Conservation (phyloP, 2,329 filamentous ascomycete species). For the Rhexocercosporidium sp. region DNA sequence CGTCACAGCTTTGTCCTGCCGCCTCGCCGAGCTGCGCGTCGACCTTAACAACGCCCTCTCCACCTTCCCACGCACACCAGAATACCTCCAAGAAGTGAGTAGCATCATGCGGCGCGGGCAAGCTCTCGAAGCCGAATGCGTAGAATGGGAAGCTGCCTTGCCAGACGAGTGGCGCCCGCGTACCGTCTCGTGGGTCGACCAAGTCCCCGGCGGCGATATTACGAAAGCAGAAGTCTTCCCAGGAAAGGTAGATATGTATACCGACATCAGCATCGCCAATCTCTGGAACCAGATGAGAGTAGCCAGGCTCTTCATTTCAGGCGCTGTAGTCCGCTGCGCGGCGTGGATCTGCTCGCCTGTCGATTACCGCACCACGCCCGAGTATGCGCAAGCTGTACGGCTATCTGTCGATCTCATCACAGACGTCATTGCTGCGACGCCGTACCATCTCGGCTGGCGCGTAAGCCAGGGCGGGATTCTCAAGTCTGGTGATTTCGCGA, state of each 20-base stretch:
- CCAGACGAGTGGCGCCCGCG: slow-evolving; percentile 57
- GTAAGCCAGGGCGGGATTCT: slow-evolving; percentile 48
- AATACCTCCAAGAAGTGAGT: slow-evolving; percentile 56
- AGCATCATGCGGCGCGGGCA: slow-evolving; percentile 58
- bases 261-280: slow-evolving; percentile 62
- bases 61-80: slow-evolving; percentile 51
- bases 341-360: slow-evolving; percentile 65
- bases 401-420: slow-evolving; percentile 58
- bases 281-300: slow-evolving; percentile 62
- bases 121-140: slow-evolving; percentile 56
- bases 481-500: slow-evolving; percentile 42
- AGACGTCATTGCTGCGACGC: slow-evolving; percentile 66
- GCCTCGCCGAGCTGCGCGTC: slow-evolving; percentile 59
- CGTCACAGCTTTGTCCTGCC: slow-evolving; percentile 52
- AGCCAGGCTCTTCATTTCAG: slow-evolving; percentile 59
- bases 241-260: slow-evolving; percentile 63
- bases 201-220: slow-evolving; percentile 58
- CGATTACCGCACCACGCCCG: slow-evolving; percentile 66
- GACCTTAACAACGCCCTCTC: slow-evolving; percentile 58
- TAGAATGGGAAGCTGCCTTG: slow-evolving; percentile 56
- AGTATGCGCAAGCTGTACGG: slow-evolving; percentile 61
- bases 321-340: slow-evolving; percentile 61
- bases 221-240: slow-evolving; percentile 61
- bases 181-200: slow-evolving; percentile 62
- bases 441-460: slow-evolving; percentile 66